These are phyloP conservation scores for Solanum hybrid DNA, from an alignment of 305 asterid genomes.

Conservation along the genomic window DNA sequence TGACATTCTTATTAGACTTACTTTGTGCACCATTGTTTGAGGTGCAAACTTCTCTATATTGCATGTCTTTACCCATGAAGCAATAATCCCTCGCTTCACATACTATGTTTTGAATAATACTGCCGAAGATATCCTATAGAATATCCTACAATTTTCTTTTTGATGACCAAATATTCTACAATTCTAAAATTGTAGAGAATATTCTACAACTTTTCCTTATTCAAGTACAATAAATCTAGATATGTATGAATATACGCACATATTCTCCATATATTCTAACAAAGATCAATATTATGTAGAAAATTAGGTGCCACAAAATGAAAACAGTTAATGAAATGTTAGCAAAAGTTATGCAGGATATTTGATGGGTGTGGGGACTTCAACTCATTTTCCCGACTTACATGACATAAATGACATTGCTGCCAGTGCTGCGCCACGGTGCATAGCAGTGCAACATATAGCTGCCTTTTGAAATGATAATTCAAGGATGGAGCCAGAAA, in stretches of 20 bases:
- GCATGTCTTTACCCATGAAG: not conserved
- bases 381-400: constrained; percentile 23
- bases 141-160: not conserved
- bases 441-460: constrained; percentile 85
- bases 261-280: not conserved
- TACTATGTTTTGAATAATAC: not conserved
- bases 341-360: not conserved
- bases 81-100: not conserved
- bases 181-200: not conserved
- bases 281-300: not conserved
- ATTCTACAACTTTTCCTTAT: not conserved
- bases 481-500: constrained; percentile 70
- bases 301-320: constrained; percentile 1
- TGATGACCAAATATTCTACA: not conserved
- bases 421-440: constrained; percentile 88
- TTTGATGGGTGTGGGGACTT: not conserved
- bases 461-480: constrained; percentile 83
- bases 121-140: not conserved
- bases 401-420: constrained; percentile 83
- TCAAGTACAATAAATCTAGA: not conserved
- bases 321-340: not conserved
- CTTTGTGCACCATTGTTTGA: not conserved
- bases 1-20: not conserved
- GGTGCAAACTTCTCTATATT: not conserved
- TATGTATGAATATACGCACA: not conserved